Conservation (phyloP, 192 early-diverging fungal genomes). For the Podila clonocystis region DNA sequence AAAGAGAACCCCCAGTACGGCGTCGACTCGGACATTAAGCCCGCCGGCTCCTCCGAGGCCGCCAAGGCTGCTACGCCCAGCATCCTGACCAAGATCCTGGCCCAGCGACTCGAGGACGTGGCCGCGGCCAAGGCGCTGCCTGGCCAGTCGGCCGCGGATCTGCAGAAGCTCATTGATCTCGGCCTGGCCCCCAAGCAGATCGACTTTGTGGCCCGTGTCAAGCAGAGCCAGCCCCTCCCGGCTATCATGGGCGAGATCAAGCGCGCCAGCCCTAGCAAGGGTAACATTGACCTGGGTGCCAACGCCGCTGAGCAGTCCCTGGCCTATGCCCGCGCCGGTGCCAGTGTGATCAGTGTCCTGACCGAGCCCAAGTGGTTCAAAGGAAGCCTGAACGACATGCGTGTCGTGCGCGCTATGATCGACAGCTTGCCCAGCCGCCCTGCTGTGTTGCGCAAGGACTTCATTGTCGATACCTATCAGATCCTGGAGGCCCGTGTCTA, state of each 20-base stretch:
- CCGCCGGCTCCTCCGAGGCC: constrained; percentile 52
- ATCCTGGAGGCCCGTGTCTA: constrained; percentile 94
- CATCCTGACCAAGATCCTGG: constrained; percentile 87
- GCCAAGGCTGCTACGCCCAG: constrained; percentile 55
- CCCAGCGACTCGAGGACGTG: constrained; percentile 86
- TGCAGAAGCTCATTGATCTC: constrained; percentile 74
- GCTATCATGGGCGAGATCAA: constrained; percentile 99
- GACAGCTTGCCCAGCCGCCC: constrained; percentile 76
- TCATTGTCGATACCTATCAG: constrained; percentile 96
- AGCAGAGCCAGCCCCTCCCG: constrained; percentile 57
- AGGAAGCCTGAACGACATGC: constrained; percentile 92
- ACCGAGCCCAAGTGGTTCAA: constrained; percentile 99
- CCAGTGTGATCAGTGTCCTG: constrained; percentile 94
- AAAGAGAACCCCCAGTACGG: constrained; percentile 65
- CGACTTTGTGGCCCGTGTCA: constrained; percentile 81
- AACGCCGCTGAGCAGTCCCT: constrained; percentile 91
- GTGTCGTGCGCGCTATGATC: constrained; percentile 81
- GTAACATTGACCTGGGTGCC: constrained; percentile 83
- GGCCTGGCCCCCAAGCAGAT: constrained; percentile 80
- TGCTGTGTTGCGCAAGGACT: constrained; percentile 97
- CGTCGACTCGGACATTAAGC: constrained; percentile 55
- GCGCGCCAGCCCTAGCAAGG: constrained; percentile 96
- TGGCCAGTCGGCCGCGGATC: constrained; percentile 74
- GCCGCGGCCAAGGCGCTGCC: constrained; percentile 72
- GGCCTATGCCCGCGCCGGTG: constrained; percentile 88